Evolutionary conservation across 176 grass and related monocot species (phyloP), one percentile per base, ranked within the genome.

Genomic region (Rhynchospora breviuscula): DNA sequence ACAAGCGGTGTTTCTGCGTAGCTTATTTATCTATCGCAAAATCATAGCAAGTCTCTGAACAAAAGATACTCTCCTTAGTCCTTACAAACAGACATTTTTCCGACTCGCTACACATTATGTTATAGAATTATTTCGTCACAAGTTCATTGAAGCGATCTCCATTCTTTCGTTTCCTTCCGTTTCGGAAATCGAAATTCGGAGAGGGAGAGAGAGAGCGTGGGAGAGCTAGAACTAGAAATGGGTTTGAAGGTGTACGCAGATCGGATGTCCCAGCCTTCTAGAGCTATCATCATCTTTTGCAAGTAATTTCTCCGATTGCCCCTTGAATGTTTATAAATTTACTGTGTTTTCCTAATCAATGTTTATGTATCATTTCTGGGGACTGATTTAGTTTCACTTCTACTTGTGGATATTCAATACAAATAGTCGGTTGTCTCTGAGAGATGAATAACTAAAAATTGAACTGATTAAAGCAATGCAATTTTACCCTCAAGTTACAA

Each of bases 201-300:
- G n/a, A n/a, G n/a, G n/a, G n/a, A 64, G 62, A 40, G 59, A 61
- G 43, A 13, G 79, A 57, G 35, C n/a, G n/a, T n/a, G n/a, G n/a
- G n/a, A n/a, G n/a, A n/a, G n/a, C n/a, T n/a, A n/a, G n/a, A n/a
- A 29, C 26, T 29, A 0, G 26, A 29, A 29, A 29, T 29, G 26
- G 84, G 64, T 68, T 46, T 97, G 13, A 96, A 89, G 89, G 80
- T 97, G 3, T 97, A 93, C 45, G 89, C 76, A 22, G 89, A 97
- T 88, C 87, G 89, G 47, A 82, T 76, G 40, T 97, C 93, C 29
- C 93, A 97, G 89, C 93, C 93, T 8, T 93, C 91, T 17, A 87
- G 93, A 29, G 89, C 93, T 19, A 51, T 97, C 51, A 65, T 97
- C 75, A 93, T 97, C 87, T 97, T 93, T 47, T 93, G 87, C 89